phyloP scores from a whole-genome alignment of 768 basidiomycete species.

The Psilocybe tampanensis region DNA sequence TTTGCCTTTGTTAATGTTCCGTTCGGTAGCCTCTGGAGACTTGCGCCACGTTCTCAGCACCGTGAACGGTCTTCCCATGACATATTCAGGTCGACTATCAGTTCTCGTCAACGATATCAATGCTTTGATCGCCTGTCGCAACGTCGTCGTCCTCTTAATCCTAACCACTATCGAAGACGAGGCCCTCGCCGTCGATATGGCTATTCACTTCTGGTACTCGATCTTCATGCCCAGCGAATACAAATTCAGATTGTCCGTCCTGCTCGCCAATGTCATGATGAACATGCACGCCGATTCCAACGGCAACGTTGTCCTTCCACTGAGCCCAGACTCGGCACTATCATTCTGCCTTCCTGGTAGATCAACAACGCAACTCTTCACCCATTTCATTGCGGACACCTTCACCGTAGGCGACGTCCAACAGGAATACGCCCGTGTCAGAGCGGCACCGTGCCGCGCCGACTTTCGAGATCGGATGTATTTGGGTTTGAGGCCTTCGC shows the following conservation, averaged over 20 bases:
- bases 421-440: constrained; percentile 28
- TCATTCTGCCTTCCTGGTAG: not conserved
- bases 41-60: constrained; percentile 45
- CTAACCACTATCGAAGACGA: constrained; percentile 36
- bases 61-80: constrained; percentile 41
- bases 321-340: not conserved
- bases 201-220: constrained; percentile 53
- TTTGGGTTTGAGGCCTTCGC: constrained; percentile 38
- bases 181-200: constrained; percentile 40
- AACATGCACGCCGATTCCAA: not conserved
- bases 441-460: constrained; percentile 33
- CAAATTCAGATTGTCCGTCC: constrained; percentile 14
- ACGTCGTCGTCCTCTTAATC: constrained; percentile 43
- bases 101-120: constrained; percentile 45
- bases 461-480: constrained; percentile 44
- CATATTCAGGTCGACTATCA: constrained; percentile 40
- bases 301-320: not conserved
- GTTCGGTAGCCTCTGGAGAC: constrained; percentile 47
- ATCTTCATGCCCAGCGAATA: constrained; percentile 40
- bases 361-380: not conserved
- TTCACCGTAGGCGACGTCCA: not conserved
- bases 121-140: constrained; percentile 35
- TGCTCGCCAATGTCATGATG: constrained; percentile 20
- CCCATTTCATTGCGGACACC: not conserved
- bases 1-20: not conserved